Conservation (phyloP, 345 rosid genomes). For the Rhodamnia rubescens region DNA sequence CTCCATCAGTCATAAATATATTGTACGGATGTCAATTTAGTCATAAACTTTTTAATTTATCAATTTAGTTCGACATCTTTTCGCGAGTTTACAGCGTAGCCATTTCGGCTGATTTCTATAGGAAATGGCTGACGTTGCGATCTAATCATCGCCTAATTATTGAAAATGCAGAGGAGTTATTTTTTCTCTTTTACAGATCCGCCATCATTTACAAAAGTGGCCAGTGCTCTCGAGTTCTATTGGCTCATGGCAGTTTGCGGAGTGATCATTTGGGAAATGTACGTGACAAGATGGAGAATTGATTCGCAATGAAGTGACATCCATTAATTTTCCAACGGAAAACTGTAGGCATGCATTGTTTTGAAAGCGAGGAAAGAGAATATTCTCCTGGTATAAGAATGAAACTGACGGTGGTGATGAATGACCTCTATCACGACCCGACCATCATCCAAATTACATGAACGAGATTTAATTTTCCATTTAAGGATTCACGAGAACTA, state of each 20-base stretch:
- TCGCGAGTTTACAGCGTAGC: neutral
- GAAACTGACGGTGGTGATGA: neutral
- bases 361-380: neutral
- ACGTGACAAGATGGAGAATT: neutral
- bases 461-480: too few relatives aligned
- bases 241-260: neutral
- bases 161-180: neutral
- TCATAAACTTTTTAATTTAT: neutral
- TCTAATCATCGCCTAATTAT: rapidly evolving
- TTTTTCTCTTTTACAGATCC: neutral
- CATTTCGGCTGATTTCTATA: rapidly evolving
- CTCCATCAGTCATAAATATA: neutral
- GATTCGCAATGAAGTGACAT: neutral
- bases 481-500: neutral
- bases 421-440: neutral
- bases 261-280: neutral
- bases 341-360: neutral
- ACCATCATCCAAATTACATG: too few relatives aligned
- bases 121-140: rapidly evolving
- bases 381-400: neutral
- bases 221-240: neutral
- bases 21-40: neutral
- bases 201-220: neutral
- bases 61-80: neutral
- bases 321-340: neutral